Conservation (phyloP, 768 basidiomycete species). For the Agaricus bisporus region DNA sequence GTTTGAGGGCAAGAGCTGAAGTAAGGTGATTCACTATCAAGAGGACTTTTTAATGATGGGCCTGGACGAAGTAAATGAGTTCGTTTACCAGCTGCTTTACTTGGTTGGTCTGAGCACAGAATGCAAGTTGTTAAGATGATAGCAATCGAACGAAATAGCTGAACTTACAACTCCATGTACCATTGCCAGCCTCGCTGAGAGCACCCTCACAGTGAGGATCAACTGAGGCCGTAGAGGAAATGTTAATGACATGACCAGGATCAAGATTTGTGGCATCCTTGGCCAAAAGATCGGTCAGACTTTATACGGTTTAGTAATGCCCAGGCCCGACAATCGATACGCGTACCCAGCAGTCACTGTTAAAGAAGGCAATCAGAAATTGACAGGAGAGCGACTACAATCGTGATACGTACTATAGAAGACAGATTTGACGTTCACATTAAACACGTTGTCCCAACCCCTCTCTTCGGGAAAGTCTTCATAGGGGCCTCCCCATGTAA, state of each 20-base stretch:
- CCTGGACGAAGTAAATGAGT: not conserved
- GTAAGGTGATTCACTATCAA: conserved; percentile 73
- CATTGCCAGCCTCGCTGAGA: conserved; percentile 49
- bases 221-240: conserved; percentile 65
- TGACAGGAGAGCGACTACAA: conserved; percentile 3
- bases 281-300: conserved; percentile 54
- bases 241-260: conserved; percentile 76
- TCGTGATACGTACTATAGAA: conserved; percentile 59
- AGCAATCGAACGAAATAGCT: not conserved
- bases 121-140: not conserved
- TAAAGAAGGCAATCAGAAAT: not conserved
- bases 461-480: conserved; percentile 70
- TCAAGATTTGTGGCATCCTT: conserved; percentile 58
- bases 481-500: conserved; percentile 71
- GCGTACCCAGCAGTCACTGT: conserved; percentile 50
- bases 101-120: conserved; percentile 54
- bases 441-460: conserved; percentile 82
- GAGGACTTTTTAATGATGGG: not conserved
- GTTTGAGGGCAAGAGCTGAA: conserved; percentile 59
- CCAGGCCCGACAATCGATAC: not conserved
- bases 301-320: conserved; percentile 11
- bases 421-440: conserved; percentile 79
- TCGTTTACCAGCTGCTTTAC: conserved; percentile 67
- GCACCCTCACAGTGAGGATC: conserved; percentile 43
- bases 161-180: conserved; percentile 75